These are phyloP conservation scores for Scenedesmus sp. DNA, from an alignment of 163 green algal species.

Conservation along the genomic window DNA sequence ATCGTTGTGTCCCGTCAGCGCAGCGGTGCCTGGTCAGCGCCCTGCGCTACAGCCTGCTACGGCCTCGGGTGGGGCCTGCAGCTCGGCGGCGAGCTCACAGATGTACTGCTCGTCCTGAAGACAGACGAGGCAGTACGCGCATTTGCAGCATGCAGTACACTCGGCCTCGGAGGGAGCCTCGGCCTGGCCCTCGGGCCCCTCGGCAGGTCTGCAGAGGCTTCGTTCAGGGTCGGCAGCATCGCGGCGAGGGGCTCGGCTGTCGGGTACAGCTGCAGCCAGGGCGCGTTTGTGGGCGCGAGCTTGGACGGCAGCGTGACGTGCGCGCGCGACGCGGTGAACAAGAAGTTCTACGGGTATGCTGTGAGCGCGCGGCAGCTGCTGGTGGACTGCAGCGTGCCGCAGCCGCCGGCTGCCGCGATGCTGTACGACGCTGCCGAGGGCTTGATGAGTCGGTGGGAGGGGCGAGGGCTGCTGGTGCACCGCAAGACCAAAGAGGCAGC, in stretches of 20 bases:
- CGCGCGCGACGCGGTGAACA: conserved; percentile 65
- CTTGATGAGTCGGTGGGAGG: background rate
- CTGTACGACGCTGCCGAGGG: conserved; percentile 64
- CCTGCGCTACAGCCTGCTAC: conserved; percentile 67
- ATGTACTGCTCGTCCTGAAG: conserved; percentile 82
- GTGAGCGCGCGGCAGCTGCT: conserved; percentile 73
- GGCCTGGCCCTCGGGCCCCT: conserved; percentile 72
- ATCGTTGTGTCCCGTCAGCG: conserved; percentile 66
- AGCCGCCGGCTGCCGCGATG: conserved; percentile 64
- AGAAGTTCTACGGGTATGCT: conserved; percentile 71
- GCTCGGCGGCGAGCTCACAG: conserved; percentile 68
- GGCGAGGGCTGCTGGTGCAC: background rate
- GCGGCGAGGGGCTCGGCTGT: conserved; percentile 53
- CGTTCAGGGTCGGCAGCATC: conserved; percentile 52
- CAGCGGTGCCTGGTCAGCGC: conserved; percentile 70
- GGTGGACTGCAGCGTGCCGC: conserved; percentile 59
- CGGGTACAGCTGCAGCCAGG: conserved; percentile 73
- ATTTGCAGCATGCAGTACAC: conserved; percentile 60
- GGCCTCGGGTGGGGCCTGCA: conserved; percentile 80
- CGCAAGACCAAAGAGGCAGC: background rate
- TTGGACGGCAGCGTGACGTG: conserved; percentile 75
- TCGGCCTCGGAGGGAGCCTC: conserved; percentile 68
- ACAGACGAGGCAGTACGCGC: conserved; percentile 65
- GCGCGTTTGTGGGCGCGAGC: conserved; percentile 76
- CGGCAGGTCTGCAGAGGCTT: conserved; percentile 69